Conservation (phyloP, 2,329 filamentous ascomycete genomes). For the Rhytidhysteron rufulum region DNA sequence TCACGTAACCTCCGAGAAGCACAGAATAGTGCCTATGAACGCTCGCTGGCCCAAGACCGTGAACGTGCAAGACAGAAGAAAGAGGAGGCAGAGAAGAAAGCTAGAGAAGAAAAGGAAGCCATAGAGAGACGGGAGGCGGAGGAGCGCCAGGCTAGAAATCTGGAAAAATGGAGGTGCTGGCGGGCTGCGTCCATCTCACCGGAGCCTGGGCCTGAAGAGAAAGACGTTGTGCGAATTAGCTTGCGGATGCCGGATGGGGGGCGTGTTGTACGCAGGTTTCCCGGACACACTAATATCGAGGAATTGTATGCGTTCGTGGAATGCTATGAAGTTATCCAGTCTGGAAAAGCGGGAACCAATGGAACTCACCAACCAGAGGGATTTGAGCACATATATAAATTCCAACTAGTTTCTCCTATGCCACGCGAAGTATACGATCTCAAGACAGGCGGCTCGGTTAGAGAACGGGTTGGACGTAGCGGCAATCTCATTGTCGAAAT, state of each 20-base stretch:
- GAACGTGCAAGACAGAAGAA: conserved; percentile 73
- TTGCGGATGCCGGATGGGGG: conserved; percentile 63
- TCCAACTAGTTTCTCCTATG: conserved; percentile 79
- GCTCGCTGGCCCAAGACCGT: conserved; percentile 80
- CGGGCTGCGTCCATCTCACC: conserved; percentile 62
- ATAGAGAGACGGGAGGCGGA: conserved; percentile 61
- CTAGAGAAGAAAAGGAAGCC: conserved; percentile 62
- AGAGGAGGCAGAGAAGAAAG: conserved; percentile 66
- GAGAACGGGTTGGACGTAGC: conserved; percentile 71
- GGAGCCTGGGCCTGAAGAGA: conserved; percentile 63
- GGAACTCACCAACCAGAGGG: conserved; percentile 54
- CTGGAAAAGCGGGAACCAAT: conserved; percentile 30
- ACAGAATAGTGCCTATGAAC: conserved; percentile 91
- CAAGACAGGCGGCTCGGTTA: conserved; percentile 61
- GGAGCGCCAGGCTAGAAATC: conserved; percentile 52
- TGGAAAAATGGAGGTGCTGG: conserved; percentile 76
- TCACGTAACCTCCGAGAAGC: conserved; percentile 77
- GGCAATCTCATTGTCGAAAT: conserved; percentile 88
- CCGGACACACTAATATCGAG: conserved; percentile 66
- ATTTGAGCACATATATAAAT: conserved; percentile 80
- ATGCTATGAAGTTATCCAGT: conserved; percentile 67
- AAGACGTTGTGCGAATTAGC: conserved; percentile 69
- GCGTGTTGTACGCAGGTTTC: conserved; percentile 73
- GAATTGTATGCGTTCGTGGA: conserved; percentile 96
- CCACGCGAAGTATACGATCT: conserved; percentile 77